Conservation (phyloP, 495 filamentous ascomycete species). For the Mycothermus thermophilus region DNA sequence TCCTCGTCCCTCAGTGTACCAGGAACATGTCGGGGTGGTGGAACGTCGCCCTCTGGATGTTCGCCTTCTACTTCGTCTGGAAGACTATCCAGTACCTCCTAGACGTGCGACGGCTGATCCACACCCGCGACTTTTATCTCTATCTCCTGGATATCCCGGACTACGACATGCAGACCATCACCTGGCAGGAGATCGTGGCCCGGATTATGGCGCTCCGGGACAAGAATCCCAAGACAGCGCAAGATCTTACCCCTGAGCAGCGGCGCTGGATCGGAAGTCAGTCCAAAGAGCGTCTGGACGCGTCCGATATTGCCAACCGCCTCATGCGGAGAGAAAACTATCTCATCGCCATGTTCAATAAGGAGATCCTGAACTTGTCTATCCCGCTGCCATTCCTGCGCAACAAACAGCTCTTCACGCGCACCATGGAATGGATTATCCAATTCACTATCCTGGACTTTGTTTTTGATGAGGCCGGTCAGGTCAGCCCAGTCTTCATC, state of each 20-base stretch:
- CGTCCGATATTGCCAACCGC: constrained; percentile 91
- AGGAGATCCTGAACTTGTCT: constrained; percentile 79
- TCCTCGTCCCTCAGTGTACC: constrained; percentile 71
- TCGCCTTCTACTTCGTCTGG: constrained; percentile 76
- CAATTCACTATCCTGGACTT: constrained; percentile 82
- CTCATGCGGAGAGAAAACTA: constrained; percentile 96
- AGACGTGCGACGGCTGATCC: constrained; percentile 59
- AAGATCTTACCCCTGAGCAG: constrained; percentile 35
- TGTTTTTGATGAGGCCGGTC: constrained; percentile 77
- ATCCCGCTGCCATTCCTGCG: constrained; percentile 73
- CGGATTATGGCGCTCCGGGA: constrained; percentile 80
- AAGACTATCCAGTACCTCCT: constrained; percentile 60
- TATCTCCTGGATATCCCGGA: constrained; percentile 81
- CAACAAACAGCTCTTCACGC: constrained; percentile 64
- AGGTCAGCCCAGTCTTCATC: constrained; percentile 70
- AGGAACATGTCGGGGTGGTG: constrained; percentile 70
- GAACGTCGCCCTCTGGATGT: constrained; percentile 71
- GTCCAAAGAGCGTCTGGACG: constrained; percentile 91
- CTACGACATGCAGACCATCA: constrained; percentile 85
- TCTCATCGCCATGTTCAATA: constrained; percentile 90
- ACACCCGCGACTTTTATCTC: constrained; percentile 79
- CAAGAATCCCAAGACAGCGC: constrained; percentile 70
- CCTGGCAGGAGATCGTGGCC: constrained; percentile 87
- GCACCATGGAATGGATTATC: constrained; percentile 76
- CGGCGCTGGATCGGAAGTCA: constrained; percentile 64